A percentile compares a stretch with the other conserved stretches of the same genome.
Evolutionary conservation across 1,139 yeast genomes (phyloP).

Genomic region (Yamadazyma diospyri): DNA sequence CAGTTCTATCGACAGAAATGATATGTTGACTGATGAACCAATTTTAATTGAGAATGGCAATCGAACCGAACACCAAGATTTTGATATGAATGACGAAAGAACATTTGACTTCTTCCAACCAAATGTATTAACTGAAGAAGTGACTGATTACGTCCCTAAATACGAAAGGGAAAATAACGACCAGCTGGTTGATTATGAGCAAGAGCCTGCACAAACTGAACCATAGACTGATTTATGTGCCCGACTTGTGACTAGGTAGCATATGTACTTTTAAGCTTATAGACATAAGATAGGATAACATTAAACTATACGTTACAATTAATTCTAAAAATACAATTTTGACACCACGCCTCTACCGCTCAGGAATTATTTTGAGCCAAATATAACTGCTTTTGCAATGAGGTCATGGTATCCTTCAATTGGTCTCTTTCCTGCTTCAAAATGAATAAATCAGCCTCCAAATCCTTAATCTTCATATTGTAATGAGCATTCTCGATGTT

Average conservation of each 20-base stretch:
- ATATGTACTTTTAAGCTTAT: slow-evolving; percentile 4
- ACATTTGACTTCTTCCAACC: slow-evolving; percentile 15
- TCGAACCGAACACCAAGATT: slow-evolving; percentile 2
- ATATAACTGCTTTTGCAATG: slow-evolving; percentile 56
- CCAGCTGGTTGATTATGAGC: slow-evolving; percentile 17
- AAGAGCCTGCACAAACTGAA: no score
- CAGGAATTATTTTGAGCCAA: slow-evolving; percentile 5
- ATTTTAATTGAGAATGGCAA: no score
- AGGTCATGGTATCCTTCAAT: slow-evolving; percentile 60
- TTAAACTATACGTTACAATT: slow-evolving; percentile 3
- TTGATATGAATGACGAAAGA: background rate
- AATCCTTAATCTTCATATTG: slow-evolving; percentile 73
- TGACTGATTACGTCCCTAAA: slow-evolving; percentile 37
- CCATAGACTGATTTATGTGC: no score
- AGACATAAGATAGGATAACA: slow-evolving; percentile 1
- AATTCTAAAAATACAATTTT: slow-evolving; percentile 3
- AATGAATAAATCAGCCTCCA: slow-evolving; percentile 80
- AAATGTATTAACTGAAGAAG: slow-evolving; percentile 13
- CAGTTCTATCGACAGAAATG: slow-evolving; percentile 12
- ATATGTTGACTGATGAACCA: slow-evolving; percentile 6
- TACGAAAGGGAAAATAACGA: slow-evolving; percentile 32
- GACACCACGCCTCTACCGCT: background rate
- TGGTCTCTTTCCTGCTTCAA: slow-evolving; percentile 82
- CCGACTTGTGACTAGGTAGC: slow-evolving; percentile 6
- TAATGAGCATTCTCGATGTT: slow-evolving; percentile 62